phyloP scores from a whole-genome alignment of 2,329 filamentous ascomycete genomes.

The Trichoderma atrobrunneum region DNA sequence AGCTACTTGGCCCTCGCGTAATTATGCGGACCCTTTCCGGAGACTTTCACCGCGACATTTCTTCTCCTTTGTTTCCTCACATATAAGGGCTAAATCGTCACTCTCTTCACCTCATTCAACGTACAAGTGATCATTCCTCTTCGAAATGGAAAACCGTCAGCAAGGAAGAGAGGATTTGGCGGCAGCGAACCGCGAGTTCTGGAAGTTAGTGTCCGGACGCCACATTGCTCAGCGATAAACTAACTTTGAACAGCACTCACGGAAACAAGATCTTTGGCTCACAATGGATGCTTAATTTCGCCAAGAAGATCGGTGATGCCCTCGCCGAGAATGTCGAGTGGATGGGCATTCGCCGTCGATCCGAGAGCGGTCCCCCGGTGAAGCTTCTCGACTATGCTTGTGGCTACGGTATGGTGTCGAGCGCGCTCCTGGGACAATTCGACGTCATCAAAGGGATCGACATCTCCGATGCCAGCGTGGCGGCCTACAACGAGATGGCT shows the following conservation, averaged over 20 bases:
- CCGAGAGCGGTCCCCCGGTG: neutral
- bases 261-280: neutral
- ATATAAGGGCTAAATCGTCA: neutral
- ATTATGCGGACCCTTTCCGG: constrained; percentile 8
- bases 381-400: constrained; percentile 7
- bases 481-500: constrained; percentile 7
- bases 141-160: neutral
- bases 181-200: neutral
- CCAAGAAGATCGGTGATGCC: neutral
- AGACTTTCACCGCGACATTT: constrained; percentile 1
- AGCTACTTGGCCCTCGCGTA: neutral
- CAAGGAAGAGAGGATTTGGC: neutral
- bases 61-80: neutral
- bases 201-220: neutral
- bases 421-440: neutral
- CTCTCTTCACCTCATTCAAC: no score
- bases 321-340: neutral
- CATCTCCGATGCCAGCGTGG: neutral
- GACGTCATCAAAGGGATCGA: constrained; percentile 4
- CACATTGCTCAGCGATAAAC: neutral
- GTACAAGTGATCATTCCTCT: neutral
- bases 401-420: constrained; percentile 1
- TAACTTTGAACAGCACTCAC: neutral
- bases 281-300: neutral
- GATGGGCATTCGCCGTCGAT: neutral